Base-by-base conservation (phyloP, 1,284 basidiomycete species). In the Earliella scabrosa region DNA sequence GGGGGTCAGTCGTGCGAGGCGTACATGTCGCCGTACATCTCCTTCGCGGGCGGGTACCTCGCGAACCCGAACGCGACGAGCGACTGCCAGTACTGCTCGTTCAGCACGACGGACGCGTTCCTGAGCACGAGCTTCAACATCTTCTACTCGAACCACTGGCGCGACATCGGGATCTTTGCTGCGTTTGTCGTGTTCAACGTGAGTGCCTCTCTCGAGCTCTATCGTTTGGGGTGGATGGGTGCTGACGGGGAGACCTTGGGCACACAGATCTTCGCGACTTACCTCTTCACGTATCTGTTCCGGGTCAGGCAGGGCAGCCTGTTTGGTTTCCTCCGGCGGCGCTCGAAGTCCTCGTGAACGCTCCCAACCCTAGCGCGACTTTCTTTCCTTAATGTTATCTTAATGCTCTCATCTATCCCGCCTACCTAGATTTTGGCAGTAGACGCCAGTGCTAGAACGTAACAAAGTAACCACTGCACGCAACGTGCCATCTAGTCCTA, bases 131-230 rank as follows among this genome's bases (percentile, higher is more conserved):
- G 63, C 54, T 85, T 88, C 71, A 79, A 82, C 51, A 85, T 88
- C 58, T 75, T 69, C 59, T 88, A 85, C 58, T 64, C 63, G 26
- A 67, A 86, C 56, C 77, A 81, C 52, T 90, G 86, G 86, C 75
- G 87, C 13, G 74, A 90, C 69, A 77, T 85, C 45, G 87, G 86
- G 1, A 70, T 92, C 45, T 72, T 92, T 57, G 80, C 80, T 66
- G 85, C 73, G 0, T 92, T 83, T 72, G 80, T 88, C 60, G 63
- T 75, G 16, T 82, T 90, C 73, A 91, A 92, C 62, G 79, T 82
- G 59, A 63, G 70, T 62, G 14, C 16, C 40, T 24, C 10, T 36
- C 32, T 41, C 21, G 7, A 16, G 1, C 20, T 31, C 0, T 35
- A 9, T 14, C 2, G 16, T 24, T 1, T 18, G 10, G 21, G 2